phyloP scores from a whole-genome alignment of 225 moss, liverwort and hornwort genomes.

The Sphagnum contortum region DNA sequence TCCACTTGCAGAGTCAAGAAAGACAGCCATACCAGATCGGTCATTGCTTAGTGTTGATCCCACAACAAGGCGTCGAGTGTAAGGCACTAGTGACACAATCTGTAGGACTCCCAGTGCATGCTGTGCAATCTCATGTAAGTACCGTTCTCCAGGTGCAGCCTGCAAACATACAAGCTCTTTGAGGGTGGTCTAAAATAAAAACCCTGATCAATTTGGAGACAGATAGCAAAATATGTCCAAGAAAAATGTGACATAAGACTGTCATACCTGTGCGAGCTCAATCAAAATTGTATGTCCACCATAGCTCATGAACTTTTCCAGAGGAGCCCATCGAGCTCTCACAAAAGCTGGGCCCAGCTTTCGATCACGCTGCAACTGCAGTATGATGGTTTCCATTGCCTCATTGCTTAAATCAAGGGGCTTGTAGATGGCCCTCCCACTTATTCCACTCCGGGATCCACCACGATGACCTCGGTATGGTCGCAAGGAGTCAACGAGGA shows the following conservation, averaged over 20 bases:
- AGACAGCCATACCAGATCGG: conserved; percentile 91
- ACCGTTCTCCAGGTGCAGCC: conserved; percentile 94
- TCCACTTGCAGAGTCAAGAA: conserved; percentile 95
- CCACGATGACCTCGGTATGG: conserved; percentile 84
- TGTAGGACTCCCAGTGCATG: conserved; percentile 92
- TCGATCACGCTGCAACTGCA: conserved; percentile 91
- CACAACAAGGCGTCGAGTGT: conserved; percentile 78
- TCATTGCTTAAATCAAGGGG: conserved; percentile 94
- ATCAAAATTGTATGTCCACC: conserved; percentile 82
- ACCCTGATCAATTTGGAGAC: background rate
- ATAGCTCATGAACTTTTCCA: conserved; percentile 82
- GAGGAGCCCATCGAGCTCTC: conserved; percentile 70
- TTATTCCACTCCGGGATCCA: conserved; percentile 69
- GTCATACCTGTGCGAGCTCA: conserved; percentile 88
- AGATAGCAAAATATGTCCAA: background rate
- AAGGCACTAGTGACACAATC: conserved; percentile 91
- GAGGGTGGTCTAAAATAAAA: background rate
- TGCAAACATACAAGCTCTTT: conserved; percentile 16
- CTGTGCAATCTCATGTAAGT: conserved; percentile 87
- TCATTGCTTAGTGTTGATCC: conserved; percentile 86
- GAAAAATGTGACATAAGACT: too few relatives aligned
- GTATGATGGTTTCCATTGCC: conserved; percentile 87
- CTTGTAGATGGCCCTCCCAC: conserved; percentile 80
- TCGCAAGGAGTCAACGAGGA: conserved; percentile 80
- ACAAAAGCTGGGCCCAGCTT: conserved; percentile 98